A percentile compares a stretch with the other conserved stretches of the same genome.
phyloP scores from a whole-genome alignment of 441 rosid genomes.

The Erodium trifolium region DNA sequence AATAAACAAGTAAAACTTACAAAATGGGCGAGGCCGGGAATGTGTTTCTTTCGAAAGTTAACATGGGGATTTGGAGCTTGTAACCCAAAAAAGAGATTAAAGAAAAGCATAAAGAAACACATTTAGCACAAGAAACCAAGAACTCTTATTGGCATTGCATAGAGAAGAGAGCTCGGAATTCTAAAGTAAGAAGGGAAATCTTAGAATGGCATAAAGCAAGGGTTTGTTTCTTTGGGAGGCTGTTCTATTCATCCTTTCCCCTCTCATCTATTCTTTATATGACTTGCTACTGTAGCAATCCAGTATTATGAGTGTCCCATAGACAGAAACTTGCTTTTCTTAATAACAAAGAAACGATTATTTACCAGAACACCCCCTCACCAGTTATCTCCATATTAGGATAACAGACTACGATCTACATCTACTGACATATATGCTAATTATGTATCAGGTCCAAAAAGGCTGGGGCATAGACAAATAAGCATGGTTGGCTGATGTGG shows the following conservation, averaged over 20 bases:
- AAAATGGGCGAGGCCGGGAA: slow-evolving; percentile 12
- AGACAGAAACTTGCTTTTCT: slow-evolving; percentile 43
- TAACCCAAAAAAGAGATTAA: slow-evolving; percentile 24
- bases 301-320: no score
- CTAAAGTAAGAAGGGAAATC: slow-evolving; percentile 46
- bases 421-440: slow-evolving; percentile 17
- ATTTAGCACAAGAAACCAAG: slow-evolving; percentile 47
- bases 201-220: slow-evolving; percentile 55
- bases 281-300: no score
- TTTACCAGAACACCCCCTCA: slow-evolving; percentile 29
- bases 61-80: slow-evolving; percentile 30
- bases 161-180: slow-evolving; percentile 61
- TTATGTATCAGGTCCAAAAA: slow-evolving; percentile 12
- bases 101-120: slow-evolving; percentile 46
- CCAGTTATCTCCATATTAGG: slow-evolving; percentile 8
- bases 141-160: slow-evolving; percentile 38
- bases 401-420: slow-evolving; percentile 3
- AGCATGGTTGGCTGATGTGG: slow-evolving; percentile 32
- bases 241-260: slow-evolving; percentile 28
- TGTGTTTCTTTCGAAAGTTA: slow-evolving; percentile 25
- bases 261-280: slow-evolving; percentile 38
- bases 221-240: slow-evolving; percentile 45
- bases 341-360: slow-evolving; percentile 57
- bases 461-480: slow-evolving; percentile 22
- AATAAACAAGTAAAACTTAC: slow-evolving; percentile 23